These are phyloP conservation scores for Moesziomyces globuligerus DNA, from an alignment of 1,284 basidiomycete genomes.

Conservation along the genomic window DNA sequence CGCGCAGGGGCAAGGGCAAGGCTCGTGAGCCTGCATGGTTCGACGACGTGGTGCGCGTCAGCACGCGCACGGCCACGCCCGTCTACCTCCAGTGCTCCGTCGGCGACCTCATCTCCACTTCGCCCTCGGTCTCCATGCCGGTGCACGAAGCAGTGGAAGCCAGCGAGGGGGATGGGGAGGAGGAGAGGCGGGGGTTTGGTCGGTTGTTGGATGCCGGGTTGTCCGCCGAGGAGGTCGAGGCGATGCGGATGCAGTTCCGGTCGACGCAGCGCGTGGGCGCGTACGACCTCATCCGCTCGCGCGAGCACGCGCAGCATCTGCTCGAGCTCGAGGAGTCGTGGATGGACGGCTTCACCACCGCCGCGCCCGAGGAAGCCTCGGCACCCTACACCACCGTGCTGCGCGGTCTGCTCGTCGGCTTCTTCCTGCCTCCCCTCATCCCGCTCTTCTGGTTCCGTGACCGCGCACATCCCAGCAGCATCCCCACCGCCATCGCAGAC, in stretches of 20 bases:
- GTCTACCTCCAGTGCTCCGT: constrained; percentile 50
- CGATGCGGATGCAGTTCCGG: constrained; percentile 34
- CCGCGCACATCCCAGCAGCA: constrained; percentile 17
- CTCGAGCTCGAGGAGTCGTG: constrained; percentile 46
- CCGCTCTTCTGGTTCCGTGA: constrained; percentile 42
- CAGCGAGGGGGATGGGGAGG: neutral
- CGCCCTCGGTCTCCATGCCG: too few relatives aligned
- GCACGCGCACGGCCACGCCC: constrained; percentile 23
- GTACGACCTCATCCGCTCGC: constrained; percentile 25
- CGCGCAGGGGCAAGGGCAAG: constrained; percentile 32
- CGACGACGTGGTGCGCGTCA: constrained; percentile 15
- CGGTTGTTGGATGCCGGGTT: constrained; percentile 36
- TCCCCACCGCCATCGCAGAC: neutral
- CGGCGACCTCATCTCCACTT: constrained; percentile 11
- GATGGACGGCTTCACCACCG: constrained; percentile 35
- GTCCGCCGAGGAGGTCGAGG: constrained; percentile 18
- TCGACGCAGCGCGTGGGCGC: constrained; percentile 13
- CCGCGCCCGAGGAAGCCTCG: neutral
- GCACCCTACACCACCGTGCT: constrained; percentile 26
- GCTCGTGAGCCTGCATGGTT: constrained; percentile 16
- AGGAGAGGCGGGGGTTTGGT: constrained; percentile 33
- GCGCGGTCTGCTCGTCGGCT: constrained; percentile 37
- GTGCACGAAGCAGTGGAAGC: too few relatives aligned
- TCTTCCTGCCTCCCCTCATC: constrained; percentile 29
- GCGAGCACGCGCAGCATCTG: constrained; percentile 31